Base-by-base conservation (phyloP, 2,329 filamentous ascomycete genomes). In the Calonectria ilicicola region DNA sequence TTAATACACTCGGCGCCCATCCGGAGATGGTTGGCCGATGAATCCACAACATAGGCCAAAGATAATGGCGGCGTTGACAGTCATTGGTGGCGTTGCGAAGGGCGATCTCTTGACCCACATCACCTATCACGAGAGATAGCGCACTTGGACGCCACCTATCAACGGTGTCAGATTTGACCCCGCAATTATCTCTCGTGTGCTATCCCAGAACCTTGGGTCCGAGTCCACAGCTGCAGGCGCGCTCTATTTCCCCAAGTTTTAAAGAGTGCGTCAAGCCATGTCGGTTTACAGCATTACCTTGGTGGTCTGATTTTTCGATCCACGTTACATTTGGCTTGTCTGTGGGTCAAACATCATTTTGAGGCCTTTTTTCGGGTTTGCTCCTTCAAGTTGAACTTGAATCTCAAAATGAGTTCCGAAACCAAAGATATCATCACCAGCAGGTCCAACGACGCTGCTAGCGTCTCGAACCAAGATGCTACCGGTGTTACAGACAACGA, bases 151-250 rank as follows among this genome's bases (percentile, higher is more conserved):
- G 75, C 74, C 74, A 40, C 76, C 75, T 72, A 76, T 76, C 65
- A 76, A 44, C 19, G 3, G n/a, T 27, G 46, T n/a, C 42, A 58
- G 40, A 63, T 35, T 63, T 23, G 58, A 68, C 70, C 73, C 73
- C 67, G 69, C 71, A 74, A 72, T 77, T 77, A 76, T 77, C 77
- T 76, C 27, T 40, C 65, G 26, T 65, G 21, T 60, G 62, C 4
- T 15, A 69, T 68, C 49, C 70, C 70, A 47, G 26, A 23, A 29
- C n/a, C 29, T 46, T 44, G 51, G 66, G 23, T 27, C 47, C 10
- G 38, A 40, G 38, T 29, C 27, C n/a, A 29, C 21, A 51, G 26
- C 49, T 35, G 49, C 47, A 49, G 10, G 42, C n/a, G 53, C n/a
- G 44, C 60, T n/a, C 64, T 21, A 26, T 47, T 46, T 67, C 62